phyloP scores from a whole-genome alignment of 208 protist species.

The Leptomonas seymouri region DNA sequence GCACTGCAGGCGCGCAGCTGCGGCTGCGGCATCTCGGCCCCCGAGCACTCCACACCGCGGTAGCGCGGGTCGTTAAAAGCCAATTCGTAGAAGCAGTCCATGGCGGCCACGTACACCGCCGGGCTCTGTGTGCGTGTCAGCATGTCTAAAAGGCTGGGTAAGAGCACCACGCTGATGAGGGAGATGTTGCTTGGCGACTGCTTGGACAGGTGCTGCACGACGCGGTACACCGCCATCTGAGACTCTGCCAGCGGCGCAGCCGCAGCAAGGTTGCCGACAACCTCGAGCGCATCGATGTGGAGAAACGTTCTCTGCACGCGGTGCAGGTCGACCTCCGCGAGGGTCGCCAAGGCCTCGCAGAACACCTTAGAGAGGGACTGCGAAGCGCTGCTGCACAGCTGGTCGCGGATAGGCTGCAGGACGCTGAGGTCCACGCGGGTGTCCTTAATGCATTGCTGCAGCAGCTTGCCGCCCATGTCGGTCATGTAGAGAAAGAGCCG shows the following conservation, averaged over 20 bases:
- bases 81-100: conserved; percentile 73
- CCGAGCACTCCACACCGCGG: neutral
- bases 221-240: conserved; percentile 52
- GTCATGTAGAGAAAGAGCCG: conserved; percentile 33
- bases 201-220: conserved; percentile 41
- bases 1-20: conserved; percentile 17
- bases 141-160: conserved; percentile 46
- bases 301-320: conserved; percentile 46
- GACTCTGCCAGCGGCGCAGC: conserved; percentile 50
- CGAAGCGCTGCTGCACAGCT: conserved; percentile 48
- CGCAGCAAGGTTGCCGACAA: conserved; percentile 47
- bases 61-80: conserved; percentile 63
- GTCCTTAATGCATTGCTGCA: conserved; percentile 35
- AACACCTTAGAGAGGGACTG: conserved; percentile 47
- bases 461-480: conserved; percentile 28
- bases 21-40: conserved; percentile 14
- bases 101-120: conserved; percentile 51
- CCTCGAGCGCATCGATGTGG: conserved; percentile 72
- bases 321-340: conserved; percentile 29
- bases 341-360: conserved; percentile 52
- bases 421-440: conserved; percentile 43
- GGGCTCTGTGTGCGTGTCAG: conserved; percentile 39
- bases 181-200: conserved; percentile 57
- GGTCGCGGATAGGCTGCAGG: conserved; percentile 60
- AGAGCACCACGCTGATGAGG: conserved; percentile 44